Conservation (phyloP, 306 rosid species). For the Gastrolobium villosum region DNA sequence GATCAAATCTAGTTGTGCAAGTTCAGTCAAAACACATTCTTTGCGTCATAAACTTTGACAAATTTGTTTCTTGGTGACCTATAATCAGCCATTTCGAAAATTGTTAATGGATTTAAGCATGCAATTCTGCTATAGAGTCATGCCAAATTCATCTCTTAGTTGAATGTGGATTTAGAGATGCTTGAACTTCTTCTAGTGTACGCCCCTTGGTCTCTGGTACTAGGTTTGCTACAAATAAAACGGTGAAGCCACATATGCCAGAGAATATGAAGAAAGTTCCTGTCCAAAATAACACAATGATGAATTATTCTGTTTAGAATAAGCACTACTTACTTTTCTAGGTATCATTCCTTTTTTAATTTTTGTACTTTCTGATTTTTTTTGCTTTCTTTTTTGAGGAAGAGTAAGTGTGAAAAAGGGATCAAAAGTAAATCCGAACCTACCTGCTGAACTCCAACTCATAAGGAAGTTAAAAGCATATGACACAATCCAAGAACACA, state of each 20-base stretch:
- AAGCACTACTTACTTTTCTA: neutral
- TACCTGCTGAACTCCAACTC: slow-evolving; percentile 76
- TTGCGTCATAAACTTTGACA: neutral
- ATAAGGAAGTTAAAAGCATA: slow-evolving; percentile 69
- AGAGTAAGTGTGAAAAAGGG: slow-evolving; percentile 9
- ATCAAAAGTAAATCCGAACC: neutral
- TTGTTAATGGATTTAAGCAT: neutral
- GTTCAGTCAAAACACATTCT: neutral
- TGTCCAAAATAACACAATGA: slow-evolving; percentile 38
- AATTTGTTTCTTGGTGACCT: neutral
- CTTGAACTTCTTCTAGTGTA: slow-evolving; percentile 84
- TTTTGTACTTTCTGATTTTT: neutral
- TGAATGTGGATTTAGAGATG: slow-evolving; percentile 58
- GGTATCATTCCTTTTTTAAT: neutral
- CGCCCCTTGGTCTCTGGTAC: slow-evolving; percentile 89
- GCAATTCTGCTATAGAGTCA: neutral
- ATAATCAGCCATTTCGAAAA: neutral
- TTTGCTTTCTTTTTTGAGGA: neutral
- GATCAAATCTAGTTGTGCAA: neutral
- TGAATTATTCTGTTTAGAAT: neutral
- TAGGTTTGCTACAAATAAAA: slow-evolving; percentile 67
- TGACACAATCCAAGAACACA: slow-evolving; percentile 69
- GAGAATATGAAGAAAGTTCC: slow-evolving; percentile 78
- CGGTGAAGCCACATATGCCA: slow-evolving; percentile 63
- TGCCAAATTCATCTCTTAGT: slow-evolving; percentile 41